Conservation (phyloP, 2,329 filamentous ascomycete species). For the Zasmidium cellare region DNA sequence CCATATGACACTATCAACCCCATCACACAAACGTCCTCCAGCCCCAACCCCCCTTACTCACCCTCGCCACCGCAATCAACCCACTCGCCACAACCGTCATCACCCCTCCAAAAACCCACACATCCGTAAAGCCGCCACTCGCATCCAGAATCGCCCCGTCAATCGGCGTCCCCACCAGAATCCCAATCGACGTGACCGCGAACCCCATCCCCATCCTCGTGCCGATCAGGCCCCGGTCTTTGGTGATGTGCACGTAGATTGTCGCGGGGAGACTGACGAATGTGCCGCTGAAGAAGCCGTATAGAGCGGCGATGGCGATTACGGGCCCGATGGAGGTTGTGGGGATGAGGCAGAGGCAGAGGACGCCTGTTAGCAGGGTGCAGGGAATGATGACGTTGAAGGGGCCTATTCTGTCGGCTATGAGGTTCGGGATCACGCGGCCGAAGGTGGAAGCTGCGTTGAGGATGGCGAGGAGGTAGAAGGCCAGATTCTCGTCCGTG, state of each 20-base stretch:
- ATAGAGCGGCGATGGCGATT: conserved; percentile 45
- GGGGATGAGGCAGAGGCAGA: conserved; percentile 44
- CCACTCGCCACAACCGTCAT: conserved; percentile 28
- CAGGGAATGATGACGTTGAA: conserved; percentile 51
- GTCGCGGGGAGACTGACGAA: conserved; percentile 50
- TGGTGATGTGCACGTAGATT: conserved; percentile 45
- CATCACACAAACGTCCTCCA: conserved; percentile 20
- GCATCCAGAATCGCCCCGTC: conserved; percentile 55
- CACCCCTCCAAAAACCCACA: conserved; percentile 47
- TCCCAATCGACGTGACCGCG: conserved; percentile 49
- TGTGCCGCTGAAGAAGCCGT: conserved; percentile 51
- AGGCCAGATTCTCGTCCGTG: conserved; percentile 56
- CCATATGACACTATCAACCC: too few species aligned
- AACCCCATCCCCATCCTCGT: conserved; percentile 60
- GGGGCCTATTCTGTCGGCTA: conserved; percentile 47
- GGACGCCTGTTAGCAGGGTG: conserved; percentile 39
- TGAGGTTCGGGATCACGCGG: conserved; percentile 46
- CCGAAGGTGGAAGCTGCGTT: conserved; percentile 58
- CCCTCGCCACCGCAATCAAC: conserved; percentile 25
- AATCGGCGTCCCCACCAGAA: conserved; percentile 57
- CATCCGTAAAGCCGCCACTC: conserved; percentile 42
- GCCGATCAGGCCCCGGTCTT: conserved; percentile 47
- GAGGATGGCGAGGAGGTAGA: conserved; percentile 67
- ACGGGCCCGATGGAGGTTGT: conserved; percentile 37
- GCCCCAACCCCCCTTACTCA: conserved; percentile 30